phyloP scores from a whole-genome alignment of 306 rosid genomes.

The Prinsepia uniflora region DNA sequence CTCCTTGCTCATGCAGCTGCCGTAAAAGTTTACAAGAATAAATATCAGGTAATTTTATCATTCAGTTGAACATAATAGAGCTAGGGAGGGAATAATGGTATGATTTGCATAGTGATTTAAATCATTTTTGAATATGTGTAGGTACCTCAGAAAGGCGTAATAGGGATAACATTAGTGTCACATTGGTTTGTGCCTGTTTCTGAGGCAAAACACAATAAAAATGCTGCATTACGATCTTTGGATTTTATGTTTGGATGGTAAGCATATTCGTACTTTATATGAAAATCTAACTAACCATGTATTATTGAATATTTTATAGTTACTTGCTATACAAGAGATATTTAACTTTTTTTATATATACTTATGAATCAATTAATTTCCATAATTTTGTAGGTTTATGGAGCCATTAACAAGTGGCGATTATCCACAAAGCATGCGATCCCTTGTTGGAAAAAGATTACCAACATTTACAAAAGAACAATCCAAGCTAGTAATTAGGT shows the following conservation, averaged over 20 bases:
- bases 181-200: conserved; percentile 26
- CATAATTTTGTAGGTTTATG: conserved; percentile 45
- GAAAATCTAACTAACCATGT: background rate
- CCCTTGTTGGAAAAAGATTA: conserved; percentile 39
- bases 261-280: background rate
- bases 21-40: conserved; percentile 37
- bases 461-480: conserved; percentile 47
- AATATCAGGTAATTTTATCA: conserved; percentile 31
- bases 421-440: conserved; percentile 49
- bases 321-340: too few species aligned
- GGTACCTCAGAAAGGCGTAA: conserved; percentile 24
- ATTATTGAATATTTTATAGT: background rate
- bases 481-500: conserved; percentile 39
- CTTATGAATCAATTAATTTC: too few species aligned
- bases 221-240: conserved; percentile 23
- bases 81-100: background rate
- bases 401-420: conserved; percentile 51
- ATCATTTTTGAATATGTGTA: background rate
- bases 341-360: too few species aligned
- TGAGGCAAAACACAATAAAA: background rate
- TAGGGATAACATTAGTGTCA: conserved; percentile 27
- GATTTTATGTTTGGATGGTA: conserved; percentile 35
- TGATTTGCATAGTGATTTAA: too few species aligned
- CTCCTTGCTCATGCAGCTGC: conserved; percentile 64
- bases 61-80: background rate